Percentiles rank a stretch among this genome's conserved stretches.
Conservation (phyloP, 257 asterid genomes). For the Capsicum chinense region DNA sequence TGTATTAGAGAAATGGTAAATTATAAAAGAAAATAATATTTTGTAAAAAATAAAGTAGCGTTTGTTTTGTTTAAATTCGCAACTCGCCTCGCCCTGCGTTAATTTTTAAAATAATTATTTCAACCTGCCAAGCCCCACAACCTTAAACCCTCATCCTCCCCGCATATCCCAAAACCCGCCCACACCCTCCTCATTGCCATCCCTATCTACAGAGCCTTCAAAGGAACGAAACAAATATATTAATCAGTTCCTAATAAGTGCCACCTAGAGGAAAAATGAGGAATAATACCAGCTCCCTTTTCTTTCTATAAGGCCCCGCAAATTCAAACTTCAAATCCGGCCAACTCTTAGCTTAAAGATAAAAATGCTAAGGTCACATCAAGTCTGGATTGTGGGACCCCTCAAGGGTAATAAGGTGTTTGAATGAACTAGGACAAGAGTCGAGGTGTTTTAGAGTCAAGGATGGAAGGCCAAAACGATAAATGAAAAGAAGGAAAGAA, state of each 20-base stretch:
- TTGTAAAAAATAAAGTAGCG: too few species aligned
- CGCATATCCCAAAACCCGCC: too few species aligned
- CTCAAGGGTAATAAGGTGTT: conserved; percentile 4
- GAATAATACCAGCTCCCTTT: not conserved
- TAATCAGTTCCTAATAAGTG: not conserved
- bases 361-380: not conserved
- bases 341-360: not conserved
- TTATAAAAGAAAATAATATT: too few species aligned
- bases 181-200: too few species aligned
- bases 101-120: too few species aligned
- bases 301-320: not conserved
- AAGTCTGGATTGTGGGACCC: not conserved
- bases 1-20: too few species aligned
- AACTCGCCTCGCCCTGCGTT: too few species aligned
- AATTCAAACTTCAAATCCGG: not conserved
- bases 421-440: not conserved
- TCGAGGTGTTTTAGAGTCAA: not conserved
- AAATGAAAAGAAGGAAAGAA: not conserved
- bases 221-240: conserved; percentile 5
- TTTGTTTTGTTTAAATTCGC: too few species aligned
- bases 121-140: too few species aligned
- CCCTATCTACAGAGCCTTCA: not conserved
- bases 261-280: not conserved
- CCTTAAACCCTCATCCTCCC: too few species aligned
- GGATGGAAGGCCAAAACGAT: not conserved